Base-by-base conservation (phyloP, 495 filamentous ascomycete species). In the Penicillium waksmanii region DNA sequence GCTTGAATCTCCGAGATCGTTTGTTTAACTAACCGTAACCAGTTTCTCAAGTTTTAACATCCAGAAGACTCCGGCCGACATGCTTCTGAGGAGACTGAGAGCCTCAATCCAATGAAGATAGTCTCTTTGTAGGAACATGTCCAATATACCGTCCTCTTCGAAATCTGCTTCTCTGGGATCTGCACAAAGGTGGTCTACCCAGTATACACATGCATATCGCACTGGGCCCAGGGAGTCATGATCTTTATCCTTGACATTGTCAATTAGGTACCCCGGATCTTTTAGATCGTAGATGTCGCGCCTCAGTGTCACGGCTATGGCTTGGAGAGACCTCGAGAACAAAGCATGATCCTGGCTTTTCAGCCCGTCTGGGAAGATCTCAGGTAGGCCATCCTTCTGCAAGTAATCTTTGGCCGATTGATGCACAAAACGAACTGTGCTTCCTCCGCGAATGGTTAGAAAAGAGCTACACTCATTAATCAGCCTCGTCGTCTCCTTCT, bases 71-170 rank as follows among this genome's bases (percentile, higher is more conserved):
- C 66, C 69, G n/a, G 48, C 51, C 38, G 67, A 61, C 55, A 76
- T 52, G 47, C 58, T 66, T 58, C 48, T 62, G 18, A 63, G 61
- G 17, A 73, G 66, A 49, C 70, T 70, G 35, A 76, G 64, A 59
- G 68, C 68, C 53, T 78, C 73, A 10, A 76, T 63, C 73, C 71
- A 76, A 60, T 77, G 64, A 42, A 77, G 66, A 33, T 61, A 69
- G 13, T 71, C 23, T n/a, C 60, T 38, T 25, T 46, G 59, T 7
- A 74, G 33, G 53, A 74, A 75, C 5, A 8, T 43, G 18, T 60
- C 23, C 11, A 73, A 48, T 17, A 38, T 42, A n/a, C 60, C 53
- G 18, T 51, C 49, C 55, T 68, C 58, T 25, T 66, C 21, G 5
- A 63, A 50, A 23, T 50, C 54, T 23, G 47, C 42, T 19, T 17